Evolutionary conservation across 352 stramenopile species (phyloP).

Genomic region (Phytophthora tentaculata): DNA sequence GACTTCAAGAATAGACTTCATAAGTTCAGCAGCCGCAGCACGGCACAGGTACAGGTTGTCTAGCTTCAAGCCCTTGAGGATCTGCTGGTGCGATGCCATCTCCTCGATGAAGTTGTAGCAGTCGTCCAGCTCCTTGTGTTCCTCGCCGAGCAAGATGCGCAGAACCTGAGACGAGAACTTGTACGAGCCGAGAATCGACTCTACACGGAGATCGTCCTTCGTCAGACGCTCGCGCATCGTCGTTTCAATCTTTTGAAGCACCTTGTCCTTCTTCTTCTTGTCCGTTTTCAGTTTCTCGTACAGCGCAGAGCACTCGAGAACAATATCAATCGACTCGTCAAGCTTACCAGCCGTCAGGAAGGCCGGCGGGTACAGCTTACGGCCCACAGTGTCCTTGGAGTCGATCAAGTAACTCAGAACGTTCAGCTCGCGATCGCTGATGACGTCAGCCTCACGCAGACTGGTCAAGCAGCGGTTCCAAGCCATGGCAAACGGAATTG

Average conservation of each 20-base stretch:
- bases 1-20: slow-evolving; percentile 87
- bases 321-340: slow-evolving; percentile 86
- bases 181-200: slow-evolving; percentile 87
- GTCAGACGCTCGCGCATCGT: slow-evolving; percentile 83
- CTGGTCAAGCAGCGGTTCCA: slow-evolving; percentile 83
- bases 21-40: slow-evolving; percentile 68
- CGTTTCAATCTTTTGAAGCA: slow-evolving; percentile 84
- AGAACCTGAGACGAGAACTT: slow-evolving; percentile 89
- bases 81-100: slow-evolving; percentile 71
- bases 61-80: slow-evolving; percentile 82
- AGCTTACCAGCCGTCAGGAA: slow-evolving; percentile 86
- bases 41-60: slow-evolving; percentile 76
- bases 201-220: slow-evolving; percentile 82
- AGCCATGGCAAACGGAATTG: slow-evolving; percentile 85
- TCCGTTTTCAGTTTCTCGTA: slow-evolving; percentile 85
- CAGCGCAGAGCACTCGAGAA: slow-evolving; percentile 76
- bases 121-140: slow-evolving; percentile 83
- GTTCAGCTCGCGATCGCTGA: slow-evolving; percentile 83
- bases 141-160: slow-evolving; percentile 78
- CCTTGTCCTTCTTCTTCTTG: slow-evolving; percentile 91
- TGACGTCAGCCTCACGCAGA: slow-evolving; percentile 80
- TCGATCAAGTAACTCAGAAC: slow-evolving; percentile 88
- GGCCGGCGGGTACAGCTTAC: slow-evolving; percentile 79
- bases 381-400: slow-evolving; percentile 68
- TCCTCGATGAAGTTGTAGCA: slow-evolving; percentile 90